phyloP scores from a whole-genome alignment of 179 eudicot genomes.

The Beta macrorhiza region DNA sequence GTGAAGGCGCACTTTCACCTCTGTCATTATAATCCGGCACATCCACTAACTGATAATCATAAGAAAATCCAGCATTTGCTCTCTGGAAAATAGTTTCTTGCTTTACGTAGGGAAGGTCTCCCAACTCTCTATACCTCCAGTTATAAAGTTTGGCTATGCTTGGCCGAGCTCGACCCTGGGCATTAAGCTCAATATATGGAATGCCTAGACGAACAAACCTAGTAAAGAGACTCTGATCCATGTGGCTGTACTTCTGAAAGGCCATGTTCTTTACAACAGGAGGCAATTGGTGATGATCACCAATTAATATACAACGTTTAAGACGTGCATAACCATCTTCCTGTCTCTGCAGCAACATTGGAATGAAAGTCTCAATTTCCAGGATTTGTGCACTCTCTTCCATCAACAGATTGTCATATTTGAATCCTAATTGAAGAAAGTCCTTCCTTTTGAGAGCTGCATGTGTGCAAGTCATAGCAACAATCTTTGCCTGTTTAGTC shows the following conservation, averaged over 20 bases:
- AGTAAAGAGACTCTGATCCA: conserved; percentile 98
- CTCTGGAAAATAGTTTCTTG: conserved; percentile 61
- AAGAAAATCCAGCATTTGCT: conserved; percentile 89
- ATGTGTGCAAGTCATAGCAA: conserved; percentile 99
- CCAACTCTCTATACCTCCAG: conserved; percentile 94
- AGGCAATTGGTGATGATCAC: conserved; percentile 98
- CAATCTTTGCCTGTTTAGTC: conserved; percentile 98
- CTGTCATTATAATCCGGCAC: conserved; percentile 89
- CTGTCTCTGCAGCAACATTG: conserved; percentile 95
- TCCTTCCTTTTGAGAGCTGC: conserved; percentile 97
- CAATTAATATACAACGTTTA: conserved; percentile 93
- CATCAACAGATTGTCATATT: conserved; percentile 92
- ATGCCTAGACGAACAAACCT: conserved; percentile 93
- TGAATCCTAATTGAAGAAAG: conserved; percentile 89
- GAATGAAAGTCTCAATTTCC: conserved; percentile 97
- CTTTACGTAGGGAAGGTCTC: conserved; percentile 81
- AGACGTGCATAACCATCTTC: conserved; percentile 98
- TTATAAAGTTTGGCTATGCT: conserved; percentile 91
- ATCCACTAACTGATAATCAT: conserved; percentile 89
- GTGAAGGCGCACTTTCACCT: conserved; percentile 97
- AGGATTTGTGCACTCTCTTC: conserved; percentile 98
- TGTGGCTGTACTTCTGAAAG: conserved; percentile 97
- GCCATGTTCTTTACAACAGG: conserved; percentile 99
- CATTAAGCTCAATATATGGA: conserved; percentile 96
- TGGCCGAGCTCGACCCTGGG: conserved; percentile 99